Evolutionary conservation across 2,329 filamentous ascomycete species (phyloP), one percentile per base, ranked within the genome.

Genomic region (Lachnum nothofagi): DNA sequence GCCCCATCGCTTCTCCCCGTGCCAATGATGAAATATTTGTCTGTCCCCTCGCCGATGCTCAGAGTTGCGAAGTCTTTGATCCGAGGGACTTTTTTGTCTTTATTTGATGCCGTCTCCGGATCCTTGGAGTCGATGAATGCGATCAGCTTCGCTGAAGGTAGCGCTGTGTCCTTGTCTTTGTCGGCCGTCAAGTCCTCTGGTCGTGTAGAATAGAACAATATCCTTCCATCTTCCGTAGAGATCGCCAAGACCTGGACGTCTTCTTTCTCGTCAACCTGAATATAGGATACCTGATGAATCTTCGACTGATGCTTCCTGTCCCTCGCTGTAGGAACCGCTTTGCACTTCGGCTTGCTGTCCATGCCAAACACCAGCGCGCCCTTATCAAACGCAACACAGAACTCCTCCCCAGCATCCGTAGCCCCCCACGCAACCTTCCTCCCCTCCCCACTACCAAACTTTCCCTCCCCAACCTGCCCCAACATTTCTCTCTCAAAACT

Each of bases 171-270:
- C 12, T 73, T 71, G 7, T 51, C 59, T 69, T 66, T 37, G 1
- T 51, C 53, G 64, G 46, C 40, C 9, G 51, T 63, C 5, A 80
- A 60, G 52, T 79, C 73, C 8, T 71, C 70, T 0, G 68, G 66
- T 41, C 72, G 75, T 2, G 88, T 90, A 31, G 85, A 85, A 66
- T 88, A 95, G 66, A 97, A 88, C 44, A 95, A 63, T 29, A 97
- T 77, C 44, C 87, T 78, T 1, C 93, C 93, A 65, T 97, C 91
- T 66, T 97, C 93, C 0, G 93, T 96, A 1, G 89, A 89, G 1
- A 93, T 74, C 0, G 85, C 83, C 35, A 97, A 68, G 5, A 91
- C 66, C n/a, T 69, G 63, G 29, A 82, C 78, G 19, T 69, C 69
- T 42, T 70, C 70, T 5, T 70, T 69, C 14, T 75, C 72, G 17